A percentile compares a stretch with the other conserved stretches of the same genome.
These are phyloP conservation scores for Colletotrichum tofieldiae DNA, from an alignment of 2,329 filamentous ascomycete species.

Conservation along the genomic window DNA sequence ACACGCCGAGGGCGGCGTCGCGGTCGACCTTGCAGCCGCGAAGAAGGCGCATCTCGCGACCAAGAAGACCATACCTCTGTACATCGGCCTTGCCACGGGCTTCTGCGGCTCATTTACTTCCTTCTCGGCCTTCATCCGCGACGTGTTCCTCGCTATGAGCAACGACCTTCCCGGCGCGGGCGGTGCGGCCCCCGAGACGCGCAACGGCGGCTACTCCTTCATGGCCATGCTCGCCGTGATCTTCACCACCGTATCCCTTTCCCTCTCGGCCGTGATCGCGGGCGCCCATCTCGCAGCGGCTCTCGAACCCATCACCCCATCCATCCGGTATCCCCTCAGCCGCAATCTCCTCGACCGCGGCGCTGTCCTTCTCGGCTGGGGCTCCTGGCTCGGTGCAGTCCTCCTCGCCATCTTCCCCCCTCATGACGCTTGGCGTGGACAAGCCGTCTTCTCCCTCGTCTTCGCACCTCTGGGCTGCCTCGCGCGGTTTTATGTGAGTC, in stretches of 20 bases:
- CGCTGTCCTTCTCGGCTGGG: slow-evolving; percentile 76
- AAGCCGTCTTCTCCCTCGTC: slow-evolving; percentile 82
- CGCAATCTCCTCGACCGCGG: slow-evolving; percentile 76
- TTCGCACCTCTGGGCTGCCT: slow-evolving; percentile 89
- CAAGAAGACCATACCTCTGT: slow-evolving; percentile 91
- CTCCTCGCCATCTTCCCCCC: slow-evolving; percentile 82
- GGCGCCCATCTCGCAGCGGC: slow-evolving; percentile 83
- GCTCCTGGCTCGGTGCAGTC: slow-evolving; percentile 84
- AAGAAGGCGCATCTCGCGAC: slow-evolving; percentile 72
- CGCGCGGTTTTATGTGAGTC: slow-evolving; percentile 79
- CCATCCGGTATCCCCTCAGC: slow-evolving; percentile 69
- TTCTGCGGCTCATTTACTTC: slow-evolving; percentile 93
- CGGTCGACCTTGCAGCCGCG: slow-evolving; percentile 59
- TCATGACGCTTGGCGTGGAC: slow-evolving; percentile 81
- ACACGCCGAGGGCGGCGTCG: slow-evolving; percentile 53
- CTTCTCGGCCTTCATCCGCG: slow-evolving; percentile 89
- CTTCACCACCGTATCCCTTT: slow-evolving; percentile 80
- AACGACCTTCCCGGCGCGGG: slow-evolving; percentile 72
- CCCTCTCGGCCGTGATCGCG: slow-evolving; percentile 76
- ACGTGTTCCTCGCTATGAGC: slow-evolving; percentile 83
- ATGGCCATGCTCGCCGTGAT: slow-evolving; percentile 84
- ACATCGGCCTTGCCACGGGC: slow-evolving; percentile 87
- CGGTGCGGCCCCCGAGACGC: slow-evolving; percentile 55
- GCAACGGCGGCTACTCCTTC: slow-evolving; percentile 85
- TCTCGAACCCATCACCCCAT: slow-evolving; percentile 71